Conservation (phyloP, 2,329 filamentous ascomycete genomes). For the Aspergillus caelatus region DNA sequence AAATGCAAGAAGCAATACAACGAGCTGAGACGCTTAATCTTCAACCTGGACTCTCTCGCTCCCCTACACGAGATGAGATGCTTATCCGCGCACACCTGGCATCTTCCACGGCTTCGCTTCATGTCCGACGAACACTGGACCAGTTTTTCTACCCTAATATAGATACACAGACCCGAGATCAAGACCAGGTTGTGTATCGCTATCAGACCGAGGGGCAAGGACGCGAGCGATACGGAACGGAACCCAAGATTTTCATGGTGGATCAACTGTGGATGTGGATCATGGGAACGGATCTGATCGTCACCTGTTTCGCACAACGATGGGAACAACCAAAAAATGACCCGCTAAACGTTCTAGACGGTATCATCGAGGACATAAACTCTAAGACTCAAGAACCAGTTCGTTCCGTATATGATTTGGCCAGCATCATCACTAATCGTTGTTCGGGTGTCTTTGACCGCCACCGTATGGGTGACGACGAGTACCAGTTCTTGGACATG, state of each 20-base stretch:
- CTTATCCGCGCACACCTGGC: slow-evolving; percentile 42
- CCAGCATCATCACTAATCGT: slow-evolving; percentile 62
- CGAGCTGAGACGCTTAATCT: slow-evolving; percentile 32
- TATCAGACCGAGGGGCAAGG: slow-evolving; percentile 51
- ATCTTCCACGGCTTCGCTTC: slow-evolving; percentile 43
- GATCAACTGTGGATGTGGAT: slow-evolving; percentile 71
- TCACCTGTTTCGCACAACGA: slow-evolving; percentile 47
- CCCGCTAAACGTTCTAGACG: slow-evolving; percentile 64
- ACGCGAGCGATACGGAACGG: slow-evolving; percentile 35
- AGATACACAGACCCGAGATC: slow-evolving; percentile 61
- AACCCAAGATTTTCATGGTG: slow-evolving; percentile 68
- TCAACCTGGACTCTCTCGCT: slow-evolving; percentile 30
- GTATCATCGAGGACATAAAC: slow-evolving; percentile 66
- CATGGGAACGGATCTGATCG: slow-evolving; percentile 59
- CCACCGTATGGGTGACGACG: slow-evolving; percentile 59
- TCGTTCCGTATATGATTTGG: slow-evolving; percentile 64
- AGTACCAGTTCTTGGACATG: slow-evolving; percentile 69
- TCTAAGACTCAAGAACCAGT: slow-evolving; percentile 64
- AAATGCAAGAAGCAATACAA: slow-evolving; percentile 60
- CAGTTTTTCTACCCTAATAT: slow-evolving; percentile 67
- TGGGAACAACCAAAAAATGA: slow-evolving; percentile 62
- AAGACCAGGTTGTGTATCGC: slow-evolving; percentile 66
- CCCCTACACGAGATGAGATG: slow-evolving; percentile 36
- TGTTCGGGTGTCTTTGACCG: slow-evolving; percentile 65
- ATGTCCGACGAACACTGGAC: slow-evolving; percentile 65